phyloP scores from a whole-genome alignment of 768 basidiomycete species.

The Naganishia vishniacii region DNA sequence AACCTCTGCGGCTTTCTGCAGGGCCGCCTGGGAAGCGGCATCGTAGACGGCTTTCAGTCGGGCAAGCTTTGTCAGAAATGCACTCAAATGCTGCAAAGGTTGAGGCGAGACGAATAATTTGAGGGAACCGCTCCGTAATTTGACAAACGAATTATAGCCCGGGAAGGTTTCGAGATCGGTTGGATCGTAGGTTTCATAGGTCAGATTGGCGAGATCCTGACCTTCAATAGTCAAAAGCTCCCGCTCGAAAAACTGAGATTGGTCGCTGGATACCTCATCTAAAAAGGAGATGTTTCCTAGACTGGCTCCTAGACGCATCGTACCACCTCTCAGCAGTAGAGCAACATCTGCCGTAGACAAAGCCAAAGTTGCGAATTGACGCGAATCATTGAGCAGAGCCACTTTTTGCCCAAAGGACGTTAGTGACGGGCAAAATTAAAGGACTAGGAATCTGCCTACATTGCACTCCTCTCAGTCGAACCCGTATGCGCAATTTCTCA shows the following conservation, averaged over 20 bases:
- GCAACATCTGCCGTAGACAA: slow-evolving; percentile 84
- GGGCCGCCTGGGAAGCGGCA: slow-evolving; percentile 84
- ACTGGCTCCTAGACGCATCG: slow-evolving; percentile 70
- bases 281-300: slow-evolving; percentile 75
- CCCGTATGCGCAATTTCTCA: slow-evolving; percentile 70
- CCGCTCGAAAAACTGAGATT: slow-evolving; percentile 65
- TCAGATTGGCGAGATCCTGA: slow-evolving; percentile 85
- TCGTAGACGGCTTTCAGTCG: slow-evolving; percentile 91
- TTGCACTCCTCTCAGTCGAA: slow-evolving; percentile 79
- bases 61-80: slow-evolving; percentile 77
- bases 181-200: slow-evolving; percentile 84
- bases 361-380: slow-evolving; percentile 75
- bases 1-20: slow-evolving; percentile 76
- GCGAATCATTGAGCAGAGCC: slow-evolving; percentile 59
- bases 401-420: background rate
- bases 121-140: slow-evolving; percentile 79
- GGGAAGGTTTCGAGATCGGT: slow-evolving; percentile 59
- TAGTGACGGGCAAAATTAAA: slow-evolving; percentile 4
- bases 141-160: slow-evolving; percentile 76
- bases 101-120: slow-evolving; percentile 81
- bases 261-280: slow-evolving; percentile 54
- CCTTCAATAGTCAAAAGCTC: slow-evolving; percentile 89
- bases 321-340: slow-evolving; percentile 64
- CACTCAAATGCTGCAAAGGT: slow-evolving; percentile 80
- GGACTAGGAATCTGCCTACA: slow-evolving; percentile 53